Evolutionary conservation across 352 stramenopile genomes (phyloP), one percentile per base, ranked within the genome.

Genomic region (Phytophthora foliorum): DNA sequence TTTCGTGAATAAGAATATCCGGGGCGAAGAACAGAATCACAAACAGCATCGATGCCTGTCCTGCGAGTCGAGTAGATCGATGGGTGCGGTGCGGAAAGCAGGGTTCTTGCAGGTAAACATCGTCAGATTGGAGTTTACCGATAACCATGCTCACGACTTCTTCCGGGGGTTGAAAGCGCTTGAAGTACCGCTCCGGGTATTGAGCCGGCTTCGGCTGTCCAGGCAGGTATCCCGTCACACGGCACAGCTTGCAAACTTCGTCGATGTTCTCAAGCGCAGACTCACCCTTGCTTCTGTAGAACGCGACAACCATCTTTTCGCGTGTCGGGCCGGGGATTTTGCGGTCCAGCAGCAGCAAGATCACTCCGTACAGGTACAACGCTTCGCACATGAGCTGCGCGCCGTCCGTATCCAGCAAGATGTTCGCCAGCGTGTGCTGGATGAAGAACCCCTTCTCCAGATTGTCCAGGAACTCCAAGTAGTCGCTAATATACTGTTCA

Each of bases 21-120:
- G 96, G 92, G 11, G 92, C 90, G 59, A 99, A 99, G 75, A 96
- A 98, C 31, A 99, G 64, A 50, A 98, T 96, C 22, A 98, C 94
- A 72, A 98, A 98, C 2, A 99, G 80, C 90, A 98, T 98, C 17
- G 89, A 97, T 21, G 96, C 95, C 62, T 99, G 96, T 3, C 66
- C 76, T 21, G 93, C 90, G 9, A 99, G 81, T 25, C 94, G 87
- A 19, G 90, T 98, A 36, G 90, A 98, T 9, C 96, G 88, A 67
- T 98, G 93, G 31, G 94, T 96, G 29, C 96, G 93, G 58, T 96
- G 89, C 8, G 96, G 96, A 58, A 98, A 99, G 49, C 92, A 90
- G 1, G 89, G 83, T 41, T 97, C 87, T 73, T 98, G 89, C 0
- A 97, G 57, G 68, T 99, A 99, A 24, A 99, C 81, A 72, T 99